Conservation (phyloP, 2,329 filamentous ascomycete genomes). For the Diaporthe sp. region DNA sequence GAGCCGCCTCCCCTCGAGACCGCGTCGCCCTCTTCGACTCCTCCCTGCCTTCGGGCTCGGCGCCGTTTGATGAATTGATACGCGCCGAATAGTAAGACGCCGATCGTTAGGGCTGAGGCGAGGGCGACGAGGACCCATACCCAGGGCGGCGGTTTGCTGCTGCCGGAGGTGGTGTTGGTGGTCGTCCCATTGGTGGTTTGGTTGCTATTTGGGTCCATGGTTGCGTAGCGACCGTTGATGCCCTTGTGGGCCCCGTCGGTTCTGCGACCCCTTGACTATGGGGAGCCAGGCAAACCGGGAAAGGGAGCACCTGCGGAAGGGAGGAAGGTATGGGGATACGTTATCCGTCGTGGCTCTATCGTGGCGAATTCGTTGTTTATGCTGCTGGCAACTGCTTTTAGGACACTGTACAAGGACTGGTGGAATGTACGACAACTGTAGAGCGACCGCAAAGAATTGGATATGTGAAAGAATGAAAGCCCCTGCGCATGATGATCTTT, state of each 20-base stretch:
- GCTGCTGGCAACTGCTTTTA: neutral
- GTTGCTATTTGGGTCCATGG: neutral
- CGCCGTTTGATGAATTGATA: conserved; percentile 3
- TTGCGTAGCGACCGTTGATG: neutral
- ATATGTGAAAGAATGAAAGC: conserved; percentile 2
- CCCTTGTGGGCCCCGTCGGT: neutral
- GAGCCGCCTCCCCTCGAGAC: neutral
- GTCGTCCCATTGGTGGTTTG: neutral
- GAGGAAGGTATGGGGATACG: neutral
- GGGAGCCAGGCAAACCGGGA: neutral
- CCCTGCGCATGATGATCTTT: neutral
- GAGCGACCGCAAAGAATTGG: neutral
- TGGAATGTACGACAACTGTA: neutral
- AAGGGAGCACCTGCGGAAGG: neutral
- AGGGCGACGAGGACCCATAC: conserved; percentile 41
- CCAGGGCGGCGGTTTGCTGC: conserved; percentile 6
- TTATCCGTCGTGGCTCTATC: conserved; percentile 3
- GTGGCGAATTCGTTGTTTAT: neutral
- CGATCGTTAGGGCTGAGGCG: conserved; percentile 21
- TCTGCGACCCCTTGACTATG: conserved; percentile 1
- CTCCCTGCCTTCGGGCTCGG: neutral
- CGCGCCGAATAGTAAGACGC: neutral
- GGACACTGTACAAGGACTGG: neutral
- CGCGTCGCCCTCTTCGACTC: neutral
- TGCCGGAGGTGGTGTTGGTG: neutral